Evolutionary conservation across 2,329 filamentous ascomycete species (phyloP), one percentile per base, ranked within the genome.

Genomic region (Cytospora leucostoma): DNA sequence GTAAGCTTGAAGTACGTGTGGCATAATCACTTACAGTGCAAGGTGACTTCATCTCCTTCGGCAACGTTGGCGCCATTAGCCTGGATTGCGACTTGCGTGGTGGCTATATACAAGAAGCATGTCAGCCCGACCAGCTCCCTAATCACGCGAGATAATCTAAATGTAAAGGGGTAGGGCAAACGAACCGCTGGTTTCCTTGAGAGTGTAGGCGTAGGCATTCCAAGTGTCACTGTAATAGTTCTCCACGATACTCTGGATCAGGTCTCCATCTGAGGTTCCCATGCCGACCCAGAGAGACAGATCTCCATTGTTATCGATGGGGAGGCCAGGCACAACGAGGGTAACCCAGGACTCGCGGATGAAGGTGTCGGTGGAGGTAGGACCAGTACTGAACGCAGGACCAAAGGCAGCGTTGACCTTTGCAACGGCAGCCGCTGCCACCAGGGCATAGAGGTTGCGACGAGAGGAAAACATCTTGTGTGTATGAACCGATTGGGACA

Each of bases 201-300:
- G 73, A 0, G 78, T 79, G 68, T 79, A 80, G 7, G 75, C 78
- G 65, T 70, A 82, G 54, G 80, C 71, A 54, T 67, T 74, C 79
- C 79, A 82, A n/a, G 55, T 52, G 17, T 54, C 44, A 7, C 32
- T 21, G 21, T 56, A 15, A 35, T 37, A 62, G 69, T 77, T 76
- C 38, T 79, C 78, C 59, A 77, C 74, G 34, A 81, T 79, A 4
- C 78, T 79, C 72, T 81, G 79, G 63, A 82, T 77, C 69, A 82
- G 66, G 62, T 81, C 76, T 32, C 76, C 78, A n/a, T 75, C 75
- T 4, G 75, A 77, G 5, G 78, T 81, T 4, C 78, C 79, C 78
- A 81, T 80, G 13, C 80, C 79, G 17, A 80, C 76, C 80, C 79
- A 81, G 19, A 82, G 62, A 72, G 77, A 78, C 21, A 75, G 67